These are phyloP conservation scores for Umbelopsis ramanniana DNA, from an alignment of 192 early-diverging fungal species.

Conservation along the genomic window DNA sequence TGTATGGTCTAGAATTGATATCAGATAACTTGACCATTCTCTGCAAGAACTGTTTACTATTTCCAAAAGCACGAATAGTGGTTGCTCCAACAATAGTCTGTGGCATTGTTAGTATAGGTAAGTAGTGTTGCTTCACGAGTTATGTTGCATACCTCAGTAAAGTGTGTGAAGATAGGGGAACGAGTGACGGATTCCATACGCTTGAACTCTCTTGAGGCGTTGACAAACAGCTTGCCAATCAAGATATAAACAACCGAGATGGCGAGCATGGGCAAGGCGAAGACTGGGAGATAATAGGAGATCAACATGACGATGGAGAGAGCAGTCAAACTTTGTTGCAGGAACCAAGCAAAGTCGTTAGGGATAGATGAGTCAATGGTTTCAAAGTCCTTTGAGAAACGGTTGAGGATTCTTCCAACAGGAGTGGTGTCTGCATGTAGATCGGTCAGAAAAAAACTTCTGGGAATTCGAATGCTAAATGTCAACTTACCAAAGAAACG, in stretches of 20 bases:
- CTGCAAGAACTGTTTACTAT: conserved; percentile 64
- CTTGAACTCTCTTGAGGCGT: conserved; percentile 81
- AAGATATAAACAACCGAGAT: conserved; percentile 49
- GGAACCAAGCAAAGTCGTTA: conserved; percentile 52
- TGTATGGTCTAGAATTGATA: conserved; percentile 79
- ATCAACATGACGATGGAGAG: conserved; percentile 61
- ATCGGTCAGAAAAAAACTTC: not conserved
- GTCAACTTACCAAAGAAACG: conserved; percentile 71
- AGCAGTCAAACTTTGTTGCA: conserved; percentile 51
- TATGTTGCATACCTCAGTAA: conserved; percentile 68
- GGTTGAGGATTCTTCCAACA: conserved; percentile 84
- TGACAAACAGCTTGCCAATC: conserved; percentile 63
- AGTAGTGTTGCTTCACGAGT: not conserved
- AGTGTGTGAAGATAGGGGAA: conserved; percentile 78
- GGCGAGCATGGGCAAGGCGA: conserved; percentile 49
- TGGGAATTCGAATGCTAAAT: not conserved
- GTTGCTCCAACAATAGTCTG: conserved; percentile 64
- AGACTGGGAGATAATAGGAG: conserved; percentile 63
- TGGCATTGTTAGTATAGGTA: not conserved
- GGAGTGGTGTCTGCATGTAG: conserved; percentile 66
- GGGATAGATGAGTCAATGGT: conserved; percentile 70
- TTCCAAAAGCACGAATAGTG: conserved; percentile 85
- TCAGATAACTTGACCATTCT: conserved; percentile 48
- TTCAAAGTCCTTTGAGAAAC: conserved; percentile 89
- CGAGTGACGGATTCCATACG: conserved; percentile 77